Evolutionary conservation across 2,329 filamentous ascomycete species (phyloP), one percentile per base, ranked within the genome.

Genomic region (Hirsutella minnesotensis): DNA sequence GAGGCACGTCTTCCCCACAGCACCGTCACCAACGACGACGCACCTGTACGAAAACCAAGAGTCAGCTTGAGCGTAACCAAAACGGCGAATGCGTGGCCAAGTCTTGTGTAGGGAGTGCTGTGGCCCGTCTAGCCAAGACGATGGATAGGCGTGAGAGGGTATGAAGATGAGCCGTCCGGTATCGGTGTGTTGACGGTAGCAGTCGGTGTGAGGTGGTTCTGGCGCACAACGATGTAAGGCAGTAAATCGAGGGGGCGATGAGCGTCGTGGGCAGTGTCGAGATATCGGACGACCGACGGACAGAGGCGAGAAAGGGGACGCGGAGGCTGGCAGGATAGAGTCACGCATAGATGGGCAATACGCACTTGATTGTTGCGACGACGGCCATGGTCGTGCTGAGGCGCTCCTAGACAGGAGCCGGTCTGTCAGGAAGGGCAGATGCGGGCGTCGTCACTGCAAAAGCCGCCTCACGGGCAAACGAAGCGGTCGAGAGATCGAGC

Each of bases 1-100:
- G 51, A 98, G 80, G 70, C 92, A 98, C 53, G 92, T 98, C 77
- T 98, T 98, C 66, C 92, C 92, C 55, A 98, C 92, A 53, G 92
- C 92, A 89, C 92, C 92, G 68, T 98, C 92, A 64, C 92, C 92
- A 58, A 98, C 92, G 56, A 98, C 92, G 59, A 98, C 92, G 70
- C 92, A 98, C 70, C 92, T 98, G 46, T n/a, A n/a, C n/a, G 38
- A 46, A 31, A 27, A 12, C 7, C 24, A 27, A 27, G 12, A 12
- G 24, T 27, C 24, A 27, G 24, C 12, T 27, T 7, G 24, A 12
- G 24, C 7, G 12, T 12, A 27, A 12, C 24, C n/a, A n/a, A 27
- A 27, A 12, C 24, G 24, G 24, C 12, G 24, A 27, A 27, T 27
- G 7, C 7, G 24, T 27, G 24, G 12, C 24, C 7, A 27, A 12